phyloP scores from a whole-genome alignment of 2,329 filamentous ascomycete genomes.

The Dactylellina haptotyla region DNA sequence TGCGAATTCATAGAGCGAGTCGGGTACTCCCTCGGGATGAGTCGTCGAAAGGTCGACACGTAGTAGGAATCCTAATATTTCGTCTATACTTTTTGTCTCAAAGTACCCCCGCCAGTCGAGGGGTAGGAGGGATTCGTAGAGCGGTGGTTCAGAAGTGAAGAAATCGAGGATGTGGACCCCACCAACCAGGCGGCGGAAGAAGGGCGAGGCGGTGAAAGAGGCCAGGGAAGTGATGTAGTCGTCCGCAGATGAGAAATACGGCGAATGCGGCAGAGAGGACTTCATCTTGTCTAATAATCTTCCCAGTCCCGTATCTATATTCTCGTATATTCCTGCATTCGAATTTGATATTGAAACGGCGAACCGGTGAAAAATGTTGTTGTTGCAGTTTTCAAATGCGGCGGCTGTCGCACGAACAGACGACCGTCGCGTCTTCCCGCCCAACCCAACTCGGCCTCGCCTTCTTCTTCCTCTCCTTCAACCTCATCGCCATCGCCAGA shows the following conservation, averaged over 20 bases:
- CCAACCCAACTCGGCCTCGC: not conserved
- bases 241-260: conserved; percentile 73
- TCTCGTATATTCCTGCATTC: not conserved
- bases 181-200: conserved; percentile 89
- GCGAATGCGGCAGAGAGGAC: conserved; percentile 21
- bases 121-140: conserved; percentile 81
- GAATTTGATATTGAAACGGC: not conserved
- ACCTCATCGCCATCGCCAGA: conserved; percentile 15
- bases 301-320: not conserved
- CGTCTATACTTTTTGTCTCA: conserved; percentile 74
- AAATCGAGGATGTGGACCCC: conserved; percentile 98
- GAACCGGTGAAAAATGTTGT: too few species aligned
- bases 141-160: conserved; percentile 78
- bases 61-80: conserved; percentile 82
- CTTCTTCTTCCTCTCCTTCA: conserved; percentile 1
- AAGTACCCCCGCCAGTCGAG: conserved; percentile 85
- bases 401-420: conserved; percentile 20
- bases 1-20: conserved; percentile 46
- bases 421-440: conserved; percentile 52
- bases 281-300: conserved; percentile 31
- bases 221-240: conserved; percentile 83
- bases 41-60: conserved; percentile 65
- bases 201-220: conserved; percentile 75
- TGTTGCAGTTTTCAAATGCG: too few species aligned
- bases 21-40: conserved; percentile 68